A percentile compares a stretch with the other conserved stretches of the same genome.
Evolutionary conservation across 2,329 filamentous ascomycete genomes (phyloP).

Genomic region (Alternaria alternata): DNA sequence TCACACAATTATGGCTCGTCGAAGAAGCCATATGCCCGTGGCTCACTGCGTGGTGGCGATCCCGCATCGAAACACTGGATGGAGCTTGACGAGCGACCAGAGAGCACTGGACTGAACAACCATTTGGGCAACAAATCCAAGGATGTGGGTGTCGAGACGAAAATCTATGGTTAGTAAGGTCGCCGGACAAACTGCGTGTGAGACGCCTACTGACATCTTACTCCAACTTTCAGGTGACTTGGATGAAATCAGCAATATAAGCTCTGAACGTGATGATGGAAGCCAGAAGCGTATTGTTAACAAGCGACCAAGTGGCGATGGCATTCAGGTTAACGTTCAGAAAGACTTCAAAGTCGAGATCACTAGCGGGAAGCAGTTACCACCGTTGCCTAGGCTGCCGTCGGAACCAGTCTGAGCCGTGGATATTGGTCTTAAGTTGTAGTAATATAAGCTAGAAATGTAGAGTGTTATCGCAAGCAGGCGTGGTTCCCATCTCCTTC

Average conservation of each 20-base stretch:
- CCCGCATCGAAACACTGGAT: slow-evolving; percentile 6
- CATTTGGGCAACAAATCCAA: not conserved
- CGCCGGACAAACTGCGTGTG: too few species aligned
- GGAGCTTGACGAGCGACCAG: slow-evolving; percentile 5
- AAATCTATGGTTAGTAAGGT: slow-evolving; percentile 5
- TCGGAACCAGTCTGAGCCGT: not conserved
- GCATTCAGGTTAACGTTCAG: slow-evolving; percentile 9
- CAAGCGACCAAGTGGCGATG: not conserved
- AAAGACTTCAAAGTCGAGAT: slow-evolving; percentile 11
- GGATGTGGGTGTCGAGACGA: not conserved
- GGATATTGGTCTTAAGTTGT: not conserved
- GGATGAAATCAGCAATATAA: slow-evolving; percentile 3
- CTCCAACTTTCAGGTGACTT: not conserved
- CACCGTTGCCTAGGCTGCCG: not conserved
- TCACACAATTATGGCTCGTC: not conserved
- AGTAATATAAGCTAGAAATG: not conserved
- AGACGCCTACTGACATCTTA: too few species aligned
- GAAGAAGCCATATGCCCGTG: not conserved
- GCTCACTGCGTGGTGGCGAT: not conserved
- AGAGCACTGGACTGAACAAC: not conserved
- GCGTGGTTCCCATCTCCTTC: not conserved
- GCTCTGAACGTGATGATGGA: not conserved
- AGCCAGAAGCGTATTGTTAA: slow-evolving; percentile 6
- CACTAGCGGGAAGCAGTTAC: not conserved
- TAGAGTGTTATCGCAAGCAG: not conserved